Evolutionary conservation across 2,329 filamentous ascomycete genomes (phyloP), one percentile per base, ranked within the genome.

Genomic region (Paramyrothecium sp.): DNA sequence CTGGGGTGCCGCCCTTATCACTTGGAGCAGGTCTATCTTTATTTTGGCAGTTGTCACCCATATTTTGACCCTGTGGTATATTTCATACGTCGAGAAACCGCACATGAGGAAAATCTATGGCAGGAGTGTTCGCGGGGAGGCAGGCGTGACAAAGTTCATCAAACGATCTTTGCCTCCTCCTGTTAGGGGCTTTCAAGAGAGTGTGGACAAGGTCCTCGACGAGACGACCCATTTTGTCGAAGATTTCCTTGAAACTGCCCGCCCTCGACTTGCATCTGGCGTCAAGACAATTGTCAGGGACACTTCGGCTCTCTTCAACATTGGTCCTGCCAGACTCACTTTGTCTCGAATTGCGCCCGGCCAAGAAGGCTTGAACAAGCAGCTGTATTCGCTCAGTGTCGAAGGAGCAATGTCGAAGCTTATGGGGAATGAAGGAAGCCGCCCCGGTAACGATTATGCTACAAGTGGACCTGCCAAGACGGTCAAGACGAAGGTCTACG

Each of bases 71-170:
- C 80, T 98, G 33, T 87, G 81, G 30, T 97, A 97, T 77, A 91
- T 99, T 55, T 91, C 96, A 58, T 90, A 94, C 63, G 90, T 99
- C 11, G 95, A 99, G 75, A 89, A 93, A 59, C 95, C 94, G 16
- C 95, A 99, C 73, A 98, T 99, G 93, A 91, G 97, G 72, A 98
- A 97, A 80, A 84, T 98, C 19, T 99, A 99, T 68, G 94, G 95
- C 47, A 83, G 88, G 65, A 89, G 87, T 65, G 79, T 99, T 50
- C 89, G 95, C 58, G 81, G 89, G 62, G 92, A 97, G 71, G 95
- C 95, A 12, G 95, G 95, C 53, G 81, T 99, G 44, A 94, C 93
- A 58, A 96, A 93, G 76, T 97, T 91, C 67, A 84, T 99, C 71
- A 91, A 92, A 72, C 87, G 90, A 61, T 92, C 92, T 12, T 78